Percentiles rank a stretch among this genome's conserved stretches.
These are phyloP conservation scores for Coemansia sp. DNA, from an alignment of 192 early-diverging fungal genomes.

Conservation along the genomic window DNA sequence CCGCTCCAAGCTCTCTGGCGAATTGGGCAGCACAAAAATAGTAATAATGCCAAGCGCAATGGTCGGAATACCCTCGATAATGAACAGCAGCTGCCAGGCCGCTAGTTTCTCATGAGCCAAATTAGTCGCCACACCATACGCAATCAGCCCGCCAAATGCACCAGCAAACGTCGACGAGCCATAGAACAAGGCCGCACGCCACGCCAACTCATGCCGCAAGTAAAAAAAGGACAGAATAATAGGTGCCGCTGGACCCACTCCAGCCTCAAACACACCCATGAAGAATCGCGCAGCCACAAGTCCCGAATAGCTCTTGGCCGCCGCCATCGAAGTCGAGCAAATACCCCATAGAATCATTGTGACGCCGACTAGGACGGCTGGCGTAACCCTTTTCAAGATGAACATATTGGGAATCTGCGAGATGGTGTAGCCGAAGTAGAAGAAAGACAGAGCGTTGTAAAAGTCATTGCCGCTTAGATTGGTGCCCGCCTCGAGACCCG, in stretches of 20 bases:
- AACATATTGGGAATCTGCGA: constrained; percentile 84
- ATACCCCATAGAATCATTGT: constrained; percentile 76
- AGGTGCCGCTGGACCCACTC: constrained; percentile 72
- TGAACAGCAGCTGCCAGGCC: constrained; percentile 76
- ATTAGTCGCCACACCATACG: constrained; percentile 65
- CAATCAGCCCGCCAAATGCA: constrained; percentile 74
- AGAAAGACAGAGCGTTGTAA: constrained; percentile 55
- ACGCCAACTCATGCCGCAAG: constrained; percentile 65
- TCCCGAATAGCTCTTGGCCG: constrained; percentile 37
- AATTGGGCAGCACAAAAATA: constrained; percentile 60
- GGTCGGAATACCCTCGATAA: constrained; percentile 69
- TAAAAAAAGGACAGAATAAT: constrained; percentile 78
- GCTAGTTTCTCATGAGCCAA: constrained; percentile 57
- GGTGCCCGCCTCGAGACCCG: constrained; percentile 48
- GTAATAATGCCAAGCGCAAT: constrained; percentile 62
- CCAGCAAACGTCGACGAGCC: constrained; percentile 73
- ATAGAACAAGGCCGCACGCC: constrained; percentile 69
- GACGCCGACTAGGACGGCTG: constrained; percentile 62
- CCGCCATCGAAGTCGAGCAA: constrained; percentile 66
- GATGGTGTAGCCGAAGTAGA: constrained; percentile 65
- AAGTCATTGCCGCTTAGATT: constrained; percentile 56
- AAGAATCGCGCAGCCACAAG: constrained; percentile 50
- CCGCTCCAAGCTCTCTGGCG: constrained; percentile 49
- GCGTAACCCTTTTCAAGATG: constrained; percentile 65
- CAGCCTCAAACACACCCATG: constrained; percentile 66